A percentile compares a stretch with the other conserved stretches of the same genome.
phyloP scores from a whole-genome alignment of 352 stramenopile genomes.

The Globisporangium rhizosaccharum region DNA sequence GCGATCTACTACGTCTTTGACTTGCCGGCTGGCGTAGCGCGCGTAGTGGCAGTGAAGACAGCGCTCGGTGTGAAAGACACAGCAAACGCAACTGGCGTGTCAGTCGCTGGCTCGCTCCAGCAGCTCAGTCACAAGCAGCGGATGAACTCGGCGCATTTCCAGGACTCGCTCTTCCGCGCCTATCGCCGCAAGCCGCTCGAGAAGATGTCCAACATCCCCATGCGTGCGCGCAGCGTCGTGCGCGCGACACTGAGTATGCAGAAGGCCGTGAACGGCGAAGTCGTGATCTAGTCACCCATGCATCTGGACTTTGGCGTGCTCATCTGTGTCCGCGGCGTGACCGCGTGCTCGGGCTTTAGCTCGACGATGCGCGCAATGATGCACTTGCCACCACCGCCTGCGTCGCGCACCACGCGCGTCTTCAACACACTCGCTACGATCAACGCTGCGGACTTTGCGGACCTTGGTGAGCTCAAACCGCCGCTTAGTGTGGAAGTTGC shows the following conservation, averaged over 20 bases:
- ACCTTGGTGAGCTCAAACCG: background rate
- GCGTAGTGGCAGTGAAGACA: background rate
- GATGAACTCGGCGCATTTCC: constrained; percentile 1
- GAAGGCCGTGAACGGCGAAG: constrained; percentile 8
- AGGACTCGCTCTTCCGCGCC: background rate
- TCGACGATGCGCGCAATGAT: constrained; percentile 8
- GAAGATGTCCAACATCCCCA: constrained; percentile 8
- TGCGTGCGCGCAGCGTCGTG: constrained; percentile 15
- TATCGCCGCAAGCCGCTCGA: constrained; percentile 11
- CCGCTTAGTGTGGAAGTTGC: background rate
- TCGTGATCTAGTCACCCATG: constrained; percentile 10
- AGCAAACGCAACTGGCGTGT: too few species aligned
- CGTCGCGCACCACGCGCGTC: background rate
- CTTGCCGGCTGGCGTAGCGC: background rate
- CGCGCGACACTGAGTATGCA: constrained; percentile 12
- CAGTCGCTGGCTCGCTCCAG: background rate
- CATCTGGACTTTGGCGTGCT: constrained; percentile 18
- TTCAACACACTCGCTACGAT: background rate
- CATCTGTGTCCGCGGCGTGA: constrained; percentile 11
- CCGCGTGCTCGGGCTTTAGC: constrained; percentile 9
- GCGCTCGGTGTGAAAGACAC: background rate
- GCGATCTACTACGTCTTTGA: constrained; percentile 1
- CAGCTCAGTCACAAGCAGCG: background rate
- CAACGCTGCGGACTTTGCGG: background rate
- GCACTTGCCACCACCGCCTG: background rate